A percentile compares a stretch with the other conserved stretches of the same genome.
Conservation (phyloP, 176 grass and related monocot genomes). For the Puccinellia tenuiflora region DNA sequence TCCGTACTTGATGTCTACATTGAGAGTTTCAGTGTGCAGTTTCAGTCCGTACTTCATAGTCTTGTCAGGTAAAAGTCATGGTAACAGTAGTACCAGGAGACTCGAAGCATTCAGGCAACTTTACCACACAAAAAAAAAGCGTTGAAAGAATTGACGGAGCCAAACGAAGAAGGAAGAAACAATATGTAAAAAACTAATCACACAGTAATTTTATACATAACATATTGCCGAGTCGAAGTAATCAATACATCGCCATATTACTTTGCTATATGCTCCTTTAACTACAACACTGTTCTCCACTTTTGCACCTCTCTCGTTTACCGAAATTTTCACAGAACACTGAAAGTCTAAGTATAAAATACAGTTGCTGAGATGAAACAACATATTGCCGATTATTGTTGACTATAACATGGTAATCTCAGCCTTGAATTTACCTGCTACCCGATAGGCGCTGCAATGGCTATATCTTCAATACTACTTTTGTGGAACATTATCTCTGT, state of each 20-base stretch:
- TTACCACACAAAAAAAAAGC: background rate
- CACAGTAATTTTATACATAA: slow-evolving; percentile 29
- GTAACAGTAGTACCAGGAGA: background rate
- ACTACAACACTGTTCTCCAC: slow-evolving; percentile 33
- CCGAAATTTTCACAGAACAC: slow-evolving; percentile 30
- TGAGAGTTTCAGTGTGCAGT: no score
- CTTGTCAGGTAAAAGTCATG: background rate
- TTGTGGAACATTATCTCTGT: slow-evolving; percentile 86
- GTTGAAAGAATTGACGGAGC: background rate
- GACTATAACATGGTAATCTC: background rate
- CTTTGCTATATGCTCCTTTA: slow-evolving; percentile 30
- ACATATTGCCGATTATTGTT: slow-evolving; percentile 18
- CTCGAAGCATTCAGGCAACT: background rate
- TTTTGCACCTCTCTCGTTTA: slow-evolving; percentile 11
- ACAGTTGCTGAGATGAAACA: slow-evolving; percentile 23
- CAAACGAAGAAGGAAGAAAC: background rate
- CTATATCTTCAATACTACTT: slow-evolving; percentile 65
- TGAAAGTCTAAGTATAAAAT: slow-evolving; percentile 29
- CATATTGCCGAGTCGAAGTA: slow-evolving; percentile 27
- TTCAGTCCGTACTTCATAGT: no score
- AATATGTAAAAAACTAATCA: background rate
- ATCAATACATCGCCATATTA: slow-evolving; percentile 37
- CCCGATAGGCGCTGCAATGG: slow-evolving; percentile 60
- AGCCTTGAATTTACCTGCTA: slow-evolving; percentile 35
- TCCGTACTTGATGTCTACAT: no score